Base-by-base conservation (phyloP, 768 basidiomycete genomes). In the Paxillus ammoniavirescens region DNA sequence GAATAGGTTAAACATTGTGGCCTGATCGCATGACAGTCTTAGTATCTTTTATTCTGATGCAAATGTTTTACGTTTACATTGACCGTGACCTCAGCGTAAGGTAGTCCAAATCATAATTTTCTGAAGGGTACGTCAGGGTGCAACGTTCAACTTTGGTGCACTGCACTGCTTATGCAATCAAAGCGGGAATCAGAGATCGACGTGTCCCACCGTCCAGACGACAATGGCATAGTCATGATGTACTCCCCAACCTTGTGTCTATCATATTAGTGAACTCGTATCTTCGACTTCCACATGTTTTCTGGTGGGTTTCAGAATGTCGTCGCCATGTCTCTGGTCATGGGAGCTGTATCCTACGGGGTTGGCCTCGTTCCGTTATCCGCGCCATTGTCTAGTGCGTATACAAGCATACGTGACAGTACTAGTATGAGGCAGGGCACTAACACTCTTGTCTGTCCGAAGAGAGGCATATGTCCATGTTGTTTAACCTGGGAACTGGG, bases 301-400 rank as follows among this genome's bases (percentile, higher is more conserved):
- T 55, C 60, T 37, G 61, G 54, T 33, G 60, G 61, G 12, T 52
- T 69, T 45, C 56, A 55, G 53, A 56, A 60, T 51, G 50, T 70
- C 15, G 45, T 58, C 13, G 56, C 46, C 12, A 86, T 91, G 85
- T 78, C 86, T 23, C 70, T 75, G 41, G 65, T 83, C 4, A 74
- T 92, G 40, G 89, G 83, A 41, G 74, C 73, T 18, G 74, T 77
- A 9, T 85, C 86, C 1, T 91, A 92, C 60, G 77, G 74, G 18
- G 76, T 82, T 23, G 93, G 93, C 35, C 82, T 87, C 59, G 65
- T 89, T 35, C 95, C 95, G 0, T 69, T 97, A 35, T 84, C 82
- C 40, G 80, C 92, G 60, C 72, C 81, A 23, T 83, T 89, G 61
- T 87, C 88, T 41, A 83, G 87, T 89, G 43, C 54, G 61, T 60